Base-by-base conservation (phyloP, 345 rosid genomes). In the Rubroshorea leprosula region DNA sequence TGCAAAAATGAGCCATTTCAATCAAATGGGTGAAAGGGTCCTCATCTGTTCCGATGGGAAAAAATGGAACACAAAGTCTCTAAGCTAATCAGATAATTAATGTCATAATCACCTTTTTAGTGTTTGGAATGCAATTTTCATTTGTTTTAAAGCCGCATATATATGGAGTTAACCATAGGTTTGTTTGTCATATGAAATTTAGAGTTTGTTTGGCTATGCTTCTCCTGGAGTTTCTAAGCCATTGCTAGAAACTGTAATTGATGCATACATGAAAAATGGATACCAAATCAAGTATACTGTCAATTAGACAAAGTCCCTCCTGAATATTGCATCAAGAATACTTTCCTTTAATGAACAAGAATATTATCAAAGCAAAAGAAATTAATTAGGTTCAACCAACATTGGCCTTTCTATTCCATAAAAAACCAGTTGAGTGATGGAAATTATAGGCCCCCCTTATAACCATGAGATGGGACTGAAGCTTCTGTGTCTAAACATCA, bases 51-150 rank as follows among this genome's bases (percentile, higher is more conserved):
- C 31, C 4, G 5, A 27, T 27, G 8, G 23, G 15, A 49, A 0
- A 11, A 49, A 8, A 5, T 50, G 24, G 64, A 68, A n/a, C 60
- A 53, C 61, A 10, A 0, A 39, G 39, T 27, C 39, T 18, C 27
- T 10, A 17, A 48, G 13, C 51, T 38, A 48, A 45, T 66, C 49
- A 43, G 17, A 27, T 26, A 57, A 35, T 35, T 25, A 23, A 46
- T 27, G 26, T 21, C 54, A 41, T 41, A 13, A 0, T 13, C 51
- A 44, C 14, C 58, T 68, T 51, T 23, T 46, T 11, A 25, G 60
- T 46, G 47, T 55, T 19, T 61, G 71, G 39, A 50, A 23, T 43
- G 53, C 41, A 47, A 55, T 57, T 64, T 49, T 67, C 67, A 56
- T 55, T 54, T 46, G 47, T 23, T 31, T 54, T 26, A 23, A 61